Evolutionary conservation across 768 basidiomycete genomes (phyloP), one percentile per base, ranked within the genome.

Genomic region (Boletus fagicola): DNA sequence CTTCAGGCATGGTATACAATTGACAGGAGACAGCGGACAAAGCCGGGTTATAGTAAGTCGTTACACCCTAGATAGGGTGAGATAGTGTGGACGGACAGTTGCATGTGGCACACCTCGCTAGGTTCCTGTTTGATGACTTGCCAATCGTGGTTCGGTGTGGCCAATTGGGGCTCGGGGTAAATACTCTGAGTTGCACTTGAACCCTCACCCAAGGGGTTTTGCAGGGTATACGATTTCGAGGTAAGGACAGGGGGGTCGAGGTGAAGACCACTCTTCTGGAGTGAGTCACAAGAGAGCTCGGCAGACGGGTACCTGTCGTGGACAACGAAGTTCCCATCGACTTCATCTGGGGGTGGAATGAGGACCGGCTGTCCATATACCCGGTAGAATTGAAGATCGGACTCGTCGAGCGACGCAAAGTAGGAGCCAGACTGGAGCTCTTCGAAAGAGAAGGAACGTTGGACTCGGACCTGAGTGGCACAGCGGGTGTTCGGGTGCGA

Each of bases 381-480:
- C 15, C 61, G 69, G 45, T 69, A 74, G 54, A 72, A 72, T 20
- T 72, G 65, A 2, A 72, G 49, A 54, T 72, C 71, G 11, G 68
- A 71, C 40, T 72, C 71, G 62, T 74, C 72, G 9, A 72, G 54
- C 8, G 61, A 59, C 1, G 54, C 49, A 36, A 72, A 66, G 67
- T 65, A 72, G 3, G 72, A 56, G 22, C 71, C 72, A 0, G 72
- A 72, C 48, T 72, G 72, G 22, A 72, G 67, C 53, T 72, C 72
- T 49, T 72, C 71, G 49, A 74, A 72, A 1, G 71, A 64, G 40
- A 72, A 72, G 39, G 71, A 60, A 13, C 71, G 71, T 30, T 67
- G 71, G 0, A 70, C 70, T 3, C 61, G 69, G 47, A 72, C 61
- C 71, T 72, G 11, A 1, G 55, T 42, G 54, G 50, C 24, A 16